Conservation (phyloP, 148 eudicot species). For the Oxyria digyna region DNA sequence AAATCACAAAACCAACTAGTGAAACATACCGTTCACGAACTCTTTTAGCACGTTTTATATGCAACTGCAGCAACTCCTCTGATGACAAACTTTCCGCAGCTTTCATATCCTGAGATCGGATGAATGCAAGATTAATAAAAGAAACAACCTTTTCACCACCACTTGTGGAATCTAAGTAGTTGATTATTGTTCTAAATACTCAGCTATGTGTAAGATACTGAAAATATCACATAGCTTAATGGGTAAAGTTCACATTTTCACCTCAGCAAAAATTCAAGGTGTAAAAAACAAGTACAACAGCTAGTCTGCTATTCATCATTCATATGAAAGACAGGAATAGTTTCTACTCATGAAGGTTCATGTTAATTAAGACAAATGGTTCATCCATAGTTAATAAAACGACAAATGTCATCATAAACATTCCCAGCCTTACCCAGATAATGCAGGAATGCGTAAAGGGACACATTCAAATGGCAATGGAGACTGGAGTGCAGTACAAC, state of each 20-base stretch:
- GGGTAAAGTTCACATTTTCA: neutral
- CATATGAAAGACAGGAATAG: neutral
- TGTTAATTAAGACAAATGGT: neutral
- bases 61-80: slow-evolving; percentile 40
- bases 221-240: neutral
- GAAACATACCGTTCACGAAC: slow-evolving; percentile 41
- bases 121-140: neutral
- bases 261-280: neutral
- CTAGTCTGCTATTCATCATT: neutral
- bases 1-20: neutral
- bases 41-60: slow-evolving; percentile 55
- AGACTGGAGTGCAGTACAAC: neutral
- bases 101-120: slow-evolving; percentile 26
- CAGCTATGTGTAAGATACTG: neutral
- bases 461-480: neutral
- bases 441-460: neutral
- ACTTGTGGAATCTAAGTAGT: neutral
- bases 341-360: neutral
- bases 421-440: neutral
- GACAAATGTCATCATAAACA: neutral
- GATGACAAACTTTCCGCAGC: slow-evolving; percentile 24
- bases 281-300: neutral
- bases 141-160: neutral
- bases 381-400: neutral
- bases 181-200: neutral